phyloP scores from a whole-genome alignment of 1,284 basidiomycete genomes.

The Kwoniella shivajii region DNA sequence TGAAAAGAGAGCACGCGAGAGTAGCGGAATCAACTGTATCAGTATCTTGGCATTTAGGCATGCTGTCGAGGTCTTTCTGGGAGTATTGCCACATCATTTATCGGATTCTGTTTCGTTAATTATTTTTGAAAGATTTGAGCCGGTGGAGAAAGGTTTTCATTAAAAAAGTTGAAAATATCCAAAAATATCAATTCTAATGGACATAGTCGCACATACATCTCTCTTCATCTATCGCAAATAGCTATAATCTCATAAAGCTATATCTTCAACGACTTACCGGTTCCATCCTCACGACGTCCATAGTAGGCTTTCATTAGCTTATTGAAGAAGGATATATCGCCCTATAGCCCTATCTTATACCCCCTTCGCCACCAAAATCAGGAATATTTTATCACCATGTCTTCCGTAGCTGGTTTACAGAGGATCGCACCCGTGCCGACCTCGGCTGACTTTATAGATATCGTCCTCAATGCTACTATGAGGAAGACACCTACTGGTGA shows the following conservation, averaged over 20 bases:
- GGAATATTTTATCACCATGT: conserved; percentile 34
- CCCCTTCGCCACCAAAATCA: neutral
- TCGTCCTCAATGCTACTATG: conserved; percentile 81
- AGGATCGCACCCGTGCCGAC: conserved; percentile 96
- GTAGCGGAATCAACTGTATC: neutral
- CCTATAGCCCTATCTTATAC: neutral
- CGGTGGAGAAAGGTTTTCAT: no score
- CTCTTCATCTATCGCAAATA: neutral
- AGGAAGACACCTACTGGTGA: conserved; percentile 84
- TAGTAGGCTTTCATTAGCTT: neutral
- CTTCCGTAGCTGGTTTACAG: conserved; percentile 67
- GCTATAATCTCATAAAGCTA: neutral
- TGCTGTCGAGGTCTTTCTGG: no score
- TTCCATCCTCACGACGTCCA: neutral
- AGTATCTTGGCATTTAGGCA: no score
- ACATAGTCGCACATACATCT: no score
- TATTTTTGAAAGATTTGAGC: no score
- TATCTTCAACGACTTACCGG: neutral
- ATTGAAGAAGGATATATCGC: neutral
- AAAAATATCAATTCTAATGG: no score
- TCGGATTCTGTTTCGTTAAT: no score
- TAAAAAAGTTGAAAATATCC: no score
- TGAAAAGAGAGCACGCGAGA: neutral
- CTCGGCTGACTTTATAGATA: conserved; percentile 92
- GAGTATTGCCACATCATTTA: no score